Evolutionary conservation across 1,139 yeast species (phyloP).

Genomic region (Hemisphaericaspora xylofermentans): DNA sequence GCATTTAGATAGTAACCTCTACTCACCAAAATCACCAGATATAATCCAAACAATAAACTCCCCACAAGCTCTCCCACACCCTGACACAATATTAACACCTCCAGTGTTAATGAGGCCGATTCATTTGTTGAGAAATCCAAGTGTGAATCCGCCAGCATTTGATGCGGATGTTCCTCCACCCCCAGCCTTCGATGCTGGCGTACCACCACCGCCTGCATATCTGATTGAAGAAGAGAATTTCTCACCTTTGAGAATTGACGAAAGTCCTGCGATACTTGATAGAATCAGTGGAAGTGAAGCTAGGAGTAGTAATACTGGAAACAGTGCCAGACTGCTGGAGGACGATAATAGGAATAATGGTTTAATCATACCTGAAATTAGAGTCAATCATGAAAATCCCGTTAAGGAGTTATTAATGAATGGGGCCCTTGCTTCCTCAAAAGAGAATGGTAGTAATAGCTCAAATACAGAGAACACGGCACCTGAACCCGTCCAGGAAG

Average conservation of each 20-base stretch:
- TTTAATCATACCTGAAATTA: not conserved
- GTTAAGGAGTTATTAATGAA: conserved; percentile 2
- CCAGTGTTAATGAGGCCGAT: conserved; percentile 41
- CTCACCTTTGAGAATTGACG: conserved; percentile 17
- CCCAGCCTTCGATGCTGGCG: conserved; percentile 16
- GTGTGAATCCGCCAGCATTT: conserved; percentile 45
- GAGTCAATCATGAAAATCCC: not conserved
- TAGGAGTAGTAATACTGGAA: conserved; percentile 10
- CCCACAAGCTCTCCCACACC: conserved; percentile 58
- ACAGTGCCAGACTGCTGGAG: not conserved
- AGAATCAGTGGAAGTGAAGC: conserved; percentile 14
- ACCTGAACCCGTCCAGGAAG: not conserved
- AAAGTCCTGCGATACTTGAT: conserved; percentile 3
- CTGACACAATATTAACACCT: conserved; percentile 31
- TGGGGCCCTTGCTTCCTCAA: not conserved
- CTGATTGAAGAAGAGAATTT: conserved; percentile 23
- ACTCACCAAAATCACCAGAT: conserved; percentile 45
- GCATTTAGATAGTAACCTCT: conserved; percentile 60
- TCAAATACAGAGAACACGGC: not conserved
- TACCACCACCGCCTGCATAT: conserved; percentile 38
- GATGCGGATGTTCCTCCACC: conserved; percentile 34
- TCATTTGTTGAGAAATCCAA: conserved; percentile 36
- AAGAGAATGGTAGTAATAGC: not conserved
- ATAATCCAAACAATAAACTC: conserved; percentile 41
- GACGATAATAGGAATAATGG: not conserved